Evolutionary conservation across 2,329 filamentous ascomycete genomes (phyloP).

Genomic region (Neoarthrinium moseri): DNA sequence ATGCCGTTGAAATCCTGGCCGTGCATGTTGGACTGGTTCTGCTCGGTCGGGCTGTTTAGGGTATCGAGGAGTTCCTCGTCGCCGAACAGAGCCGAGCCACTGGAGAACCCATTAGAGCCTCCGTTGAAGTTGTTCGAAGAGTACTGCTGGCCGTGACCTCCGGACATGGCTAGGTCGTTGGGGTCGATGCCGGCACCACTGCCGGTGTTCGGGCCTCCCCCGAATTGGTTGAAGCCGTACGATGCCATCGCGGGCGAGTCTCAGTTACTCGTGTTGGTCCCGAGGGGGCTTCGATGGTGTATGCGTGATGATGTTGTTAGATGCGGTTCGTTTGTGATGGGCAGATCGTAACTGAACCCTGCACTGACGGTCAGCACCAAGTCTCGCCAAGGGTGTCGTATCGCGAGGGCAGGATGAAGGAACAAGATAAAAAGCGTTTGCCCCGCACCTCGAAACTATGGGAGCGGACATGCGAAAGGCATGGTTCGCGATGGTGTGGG

Average conservation of each 20-base stretch:
- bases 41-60: slow-evolving; percentile 56
- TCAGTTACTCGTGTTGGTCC: too few species aligned
- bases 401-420: slow-evolving; percentile 14
- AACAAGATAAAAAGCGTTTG: slow-evolving; percentile 11
- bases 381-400: slow-evolving; percentile 7
- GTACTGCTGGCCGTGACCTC: slow-evolving; percentile 60
- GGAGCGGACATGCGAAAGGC: slow-evolving; percentile 9
- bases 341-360: too few species aligned
- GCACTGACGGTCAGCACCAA: too few species aligned
- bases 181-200: slow-evolving; percentile 74
- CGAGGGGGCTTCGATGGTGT: too few species aligned
- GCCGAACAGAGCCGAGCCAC: slow-evolving; percentile 74
- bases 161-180: slow-evolving; percentile 74
- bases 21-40: slow-evolving; percentile 47
- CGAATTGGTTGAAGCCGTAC: slow-evolving; percentile 56
- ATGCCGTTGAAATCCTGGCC: slow-evolving; percentile 57
- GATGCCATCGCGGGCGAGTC: slow-evolving; percentile 49
- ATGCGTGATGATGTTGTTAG: too few species aligned
- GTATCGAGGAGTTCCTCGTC: slow-evolving; percentile 87
- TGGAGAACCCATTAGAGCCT: slow-evolving; percentile 70
- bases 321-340: too few species aligned
- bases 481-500: not conserved
- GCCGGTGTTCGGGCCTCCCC: slow-evolving; percentile 50
- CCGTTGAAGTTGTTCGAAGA: slow-evolving; percentile 60
- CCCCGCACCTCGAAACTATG: slow-evolving; percentile 22